Evolutionary conservation across 2,329 filamentous ascomycete genomes (phyloP).

Genomic region (Calonectria ilicicola): DNA sequence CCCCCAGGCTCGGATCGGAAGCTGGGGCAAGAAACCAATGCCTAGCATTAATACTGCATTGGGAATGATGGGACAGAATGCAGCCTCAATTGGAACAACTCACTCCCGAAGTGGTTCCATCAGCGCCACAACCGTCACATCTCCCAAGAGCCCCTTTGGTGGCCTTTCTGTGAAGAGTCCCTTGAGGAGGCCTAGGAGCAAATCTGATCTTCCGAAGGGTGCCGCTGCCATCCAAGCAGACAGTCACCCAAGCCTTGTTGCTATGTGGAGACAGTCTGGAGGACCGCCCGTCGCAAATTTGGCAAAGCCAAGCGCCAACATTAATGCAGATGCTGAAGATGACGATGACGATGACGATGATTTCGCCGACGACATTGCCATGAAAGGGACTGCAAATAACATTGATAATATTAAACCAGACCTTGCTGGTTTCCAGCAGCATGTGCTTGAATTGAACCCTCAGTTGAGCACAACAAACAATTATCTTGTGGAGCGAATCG

Average conservation of each 20-base stretch:
- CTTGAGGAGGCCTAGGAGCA: conserved; percentile 68
- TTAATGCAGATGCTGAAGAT: conserved; percentile 48
- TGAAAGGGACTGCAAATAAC: conserved; percentile 72
- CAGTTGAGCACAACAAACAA: conserved; percentile 65
- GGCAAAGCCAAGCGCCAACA: conserved; percentile 47
- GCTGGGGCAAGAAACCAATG: conserved; percentile 63
- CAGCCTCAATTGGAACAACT: conserved; percentile 67
- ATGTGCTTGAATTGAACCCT: conserved; percentile 82
- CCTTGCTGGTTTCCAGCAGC: conserved; percentile 69
- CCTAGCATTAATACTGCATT: conserved; percentile 72
- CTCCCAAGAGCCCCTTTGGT: conserved; percentile 64
- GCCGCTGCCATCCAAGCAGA: conserved; percentile 45
- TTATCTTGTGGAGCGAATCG: conserved; percentile 83
- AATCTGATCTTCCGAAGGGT: conserved; percentile 62
- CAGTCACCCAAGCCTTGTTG: conserved; percentile 59
- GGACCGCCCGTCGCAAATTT: conserved; percentile 66
- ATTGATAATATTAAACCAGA: conserved; percentile 79
- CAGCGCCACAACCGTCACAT: conserved; percentile 63
- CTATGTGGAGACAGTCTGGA: conserved; percentile 64
- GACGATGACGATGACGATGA: conserved; percentile 71
- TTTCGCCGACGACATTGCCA: conserved; percentile 66
- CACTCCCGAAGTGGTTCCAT: conserved; percentile 72
- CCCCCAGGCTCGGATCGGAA: conserved; percentile 63
- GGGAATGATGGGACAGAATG: conserved; percentile 64
- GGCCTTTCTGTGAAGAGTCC: conserved; percentile 59